Percentiles rank a stretch among this genome's conserved stretches.
phyloP scores from a whole-genome alignment of 352 stramenopile species.

The Elongisporangium anandrum region DNA sequence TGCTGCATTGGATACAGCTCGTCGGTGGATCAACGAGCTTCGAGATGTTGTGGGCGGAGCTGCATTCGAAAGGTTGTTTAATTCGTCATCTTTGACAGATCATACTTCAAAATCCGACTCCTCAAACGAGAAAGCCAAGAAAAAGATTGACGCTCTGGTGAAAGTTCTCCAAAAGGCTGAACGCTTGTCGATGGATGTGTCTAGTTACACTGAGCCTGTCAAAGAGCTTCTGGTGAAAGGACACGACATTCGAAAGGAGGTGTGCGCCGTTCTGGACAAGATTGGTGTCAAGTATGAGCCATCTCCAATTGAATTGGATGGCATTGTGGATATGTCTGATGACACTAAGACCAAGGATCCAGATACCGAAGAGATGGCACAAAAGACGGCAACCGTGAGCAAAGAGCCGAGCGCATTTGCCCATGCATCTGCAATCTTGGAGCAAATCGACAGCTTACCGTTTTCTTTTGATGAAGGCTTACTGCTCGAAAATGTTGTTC shows the following conservation, averaged over 20 bases:
- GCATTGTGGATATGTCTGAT: constrained; percentile 3
- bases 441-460: constrained; percentile 61
- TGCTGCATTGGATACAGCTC: constrained; percentile 53
- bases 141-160: constrained; percentile 57
- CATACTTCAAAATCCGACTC: constrained; percentile 20
- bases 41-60: constrained; percentile 56
- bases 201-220: constrained; percentile 52
- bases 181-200: constrained; percentile 54
- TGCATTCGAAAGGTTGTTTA: constrained; percentile 65
- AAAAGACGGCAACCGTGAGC: neutral
- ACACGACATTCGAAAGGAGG: constrained; percentile 41
- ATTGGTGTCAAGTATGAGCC: constrained; percentile 24
- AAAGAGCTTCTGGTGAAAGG: constrained; percentile 51
- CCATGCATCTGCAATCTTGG: constrained; percentile 48
- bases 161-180: constrained; percentile 70
- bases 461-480: constrained; percentile 74
- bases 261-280: constrained; percentile 40
- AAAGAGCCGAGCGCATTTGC: constrained; percentile 33
- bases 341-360: neutral
- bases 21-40: constrained; percentile 74
- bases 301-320: neutral
- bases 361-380: neutral
- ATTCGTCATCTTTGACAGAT: constrained; percentile 19
- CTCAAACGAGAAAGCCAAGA: constrained; percentile 42
- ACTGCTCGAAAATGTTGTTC: constrained; percentile 47